Base-by-base conservation (phyloP, 2,329 filamentous ascomycete species). In the Metarhizium sp. region DNA sequence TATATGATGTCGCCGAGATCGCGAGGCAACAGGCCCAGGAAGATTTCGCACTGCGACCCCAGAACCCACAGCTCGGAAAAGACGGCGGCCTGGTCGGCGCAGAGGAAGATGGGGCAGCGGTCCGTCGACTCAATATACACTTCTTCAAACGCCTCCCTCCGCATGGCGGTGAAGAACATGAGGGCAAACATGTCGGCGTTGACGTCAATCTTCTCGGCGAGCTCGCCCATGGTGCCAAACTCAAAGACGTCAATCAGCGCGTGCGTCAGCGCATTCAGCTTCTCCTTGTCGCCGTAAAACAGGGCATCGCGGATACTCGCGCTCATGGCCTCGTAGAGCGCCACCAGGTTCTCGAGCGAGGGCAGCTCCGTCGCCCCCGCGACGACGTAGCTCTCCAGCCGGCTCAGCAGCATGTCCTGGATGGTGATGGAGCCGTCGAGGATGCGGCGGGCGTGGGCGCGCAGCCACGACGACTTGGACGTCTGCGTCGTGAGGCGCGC, bases 31-130 rank as follows among this genome's bases (percentile, higher is more conserved):
- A 85, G 75, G 57, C 81, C 81, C 56, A 85, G 83, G 62, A 84
- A 85, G 1, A 78, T 73, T 57, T 84, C 80, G 61, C 82, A 86
- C 54, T 81, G 78, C 3, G 82, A 85, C 1, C 82, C 82, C 2
- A 85, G 70, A 0, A 81, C 82, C 66, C 83, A 85, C 0, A 83
- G 76, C 63, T 85, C 82, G 1, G 82, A 78, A 61, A 85, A 85
- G 6, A 80, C 80, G 36, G 81, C 82, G 14, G 82, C 81, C 64
- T 86, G 82, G 55, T 85, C 82, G 2, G 80, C 72, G 55, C 83
- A 81, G 54, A 83, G 79, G 65, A 83, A 82, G 10, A 84, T 69
- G 0, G 81, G 82, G 60, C 83, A 84, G 7, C 81, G 73, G 61
- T 85, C 82, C 0, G 79, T 81, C 1, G 83, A 79, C 64, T 85